These are phyloP conservation scores for Globisporangium perplexum DNA, from an alignment of 352 stramenopile genomes.

Conservation along the genomic window DNA sequence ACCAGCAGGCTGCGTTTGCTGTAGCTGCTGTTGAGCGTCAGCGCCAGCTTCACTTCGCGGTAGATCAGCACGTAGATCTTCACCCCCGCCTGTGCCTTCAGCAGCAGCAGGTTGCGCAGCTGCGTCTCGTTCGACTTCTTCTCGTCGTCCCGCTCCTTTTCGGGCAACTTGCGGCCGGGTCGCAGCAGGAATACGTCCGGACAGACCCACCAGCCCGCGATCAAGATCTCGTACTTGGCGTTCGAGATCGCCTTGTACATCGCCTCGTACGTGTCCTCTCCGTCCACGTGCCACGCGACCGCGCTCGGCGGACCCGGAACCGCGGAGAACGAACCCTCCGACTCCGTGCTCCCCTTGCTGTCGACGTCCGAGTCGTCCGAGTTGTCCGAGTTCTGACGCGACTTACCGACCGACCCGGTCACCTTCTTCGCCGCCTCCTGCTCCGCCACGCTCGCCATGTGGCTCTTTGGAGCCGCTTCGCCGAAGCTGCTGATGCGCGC, in stretches of 20 bases:
- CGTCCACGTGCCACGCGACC: conserved; percentile 84
- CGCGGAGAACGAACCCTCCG: conserved; percentile 42
- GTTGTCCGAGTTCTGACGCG: conserved; percentile 10
- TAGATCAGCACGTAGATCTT: conserved; percentile 92
- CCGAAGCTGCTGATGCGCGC: conserved; percentile 41
- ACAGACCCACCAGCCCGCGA: conserved; percentile 89
- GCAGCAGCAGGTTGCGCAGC: conserved; percentile 68
- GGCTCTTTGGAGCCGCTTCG: conserved; percentile 18
- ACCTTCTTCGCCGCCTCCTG: conserved; percentile 18
- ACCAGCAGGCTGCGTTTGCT: conserved; percentile 76
- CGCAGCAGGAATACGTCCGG: conserved; percentile 81
- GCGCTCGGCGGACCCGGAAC: conserved; percentile 38
- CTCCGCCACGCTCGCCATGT: conserved; percentile 21
- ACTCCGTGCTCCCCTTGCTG: conserved; percentile 60
- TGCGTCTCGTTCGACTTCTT: conserved; percentile 63
- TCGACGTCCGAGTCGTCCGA: conserved; percentile 13
- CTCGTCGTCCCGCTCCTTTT: conserved; percentile 28
- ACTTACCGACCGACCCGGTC: conserved; percentile 7
- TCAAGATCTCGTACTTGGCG: conserved; percentile 87
- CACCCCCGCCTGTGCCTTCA: conserved; percentile 75
- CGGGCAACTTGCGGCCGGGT: conserved; percentile 46
- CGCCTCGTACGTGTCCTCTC: conserved; percentile 78
- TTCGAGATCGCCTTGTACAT: conserved; percentile 85
- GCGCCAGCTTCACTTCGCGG: conserved; percentile 83
- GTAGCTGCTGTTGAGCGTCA: conserved; percentile 86